Evolutionary conservation across 805 yeast species (phyloP), one percentile per base, ranked within the genome.

Genomic region (Wickerhamomyces mucosus): DNA sequence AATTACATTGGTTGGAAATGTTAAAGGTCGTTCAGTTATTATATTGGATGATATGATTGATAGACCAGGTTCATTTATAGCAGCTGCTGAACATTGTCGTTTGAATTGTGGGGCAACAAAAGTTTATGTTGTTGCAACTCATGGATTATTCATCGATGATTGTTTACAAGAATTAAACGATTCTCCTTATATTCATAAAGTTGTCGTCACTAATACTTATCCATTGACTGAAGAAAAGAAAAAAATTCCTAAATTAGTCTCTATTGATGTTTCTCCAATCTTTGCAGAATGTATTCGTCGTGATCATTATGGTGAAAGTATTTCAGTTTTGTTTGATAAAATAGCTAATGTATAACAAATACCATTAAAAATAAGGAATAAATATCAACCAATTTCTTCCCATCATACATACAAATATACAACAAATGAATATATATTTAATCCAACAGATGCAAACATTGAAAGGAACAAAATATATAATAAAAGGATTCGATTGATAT

Each of bases 221-320:
- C 98, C 99, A 36, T 82, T 89, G 31, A 63, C 78, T 14, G 69
- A 69, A 42, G 79, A 73, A 37, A 66, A 71, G 44, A 66, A 63
- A 32, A 67, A 64, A 30, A 67, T 78, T 40, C 63, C 72, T 37
- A 92, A 92, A 58, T 67, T 92, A 46, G 76, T 75, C 12, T 80
- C 85, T 30, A 86, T 92, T 48, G 98, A 92, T 51, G 94, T 92
- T 30, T 81, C 96, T 39, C 81, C 95, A 14, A 86, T 92, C 33
- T 82, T 92, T 52, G 97, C 97, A 21, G 99, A 92, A 65, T 92
- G 97, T 59, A 89, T 92, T 39, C 78, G 99, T 63, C 81, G 99
- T 65, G 96, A 92, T 55, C 99, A 92, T 58, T 88, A 89, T 49
- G 99, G 98, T 56, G 97, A 89, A 64, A 80, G 94, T 47, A 88